Evolutionary conservation across 192 early-diverging fungal species (phyloP), one percentile per base, ranked within the genome.

Genomic region (Gamsiella multidivaricata): DNA sequence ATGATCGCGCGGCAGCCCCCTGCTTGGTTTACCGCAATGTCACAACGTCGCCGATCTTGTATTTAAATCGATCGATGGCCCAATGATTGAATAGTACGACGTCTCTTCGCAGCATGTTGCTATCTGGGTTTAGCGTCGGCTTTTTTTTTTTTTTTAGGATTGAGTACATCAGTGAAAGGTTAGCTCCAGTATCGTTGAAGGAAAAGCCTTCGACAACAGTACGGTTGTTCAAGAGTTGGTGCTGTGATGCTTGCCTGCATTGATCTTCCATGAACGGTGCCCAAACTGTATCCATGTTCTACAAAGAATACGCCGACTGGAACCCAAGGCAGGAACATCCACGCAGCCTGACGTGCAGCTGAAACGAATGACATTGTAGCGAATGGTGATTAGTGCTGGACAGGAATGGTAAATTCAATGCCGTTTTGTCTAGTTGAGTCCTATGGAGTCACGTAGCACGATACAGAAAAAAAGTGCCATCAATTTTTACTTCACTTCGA

Each of bases 121-220:
- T 83, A 74, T 94, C 90, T 17, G 92, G 92, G 50, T 94, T 94
- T 25, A 94, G 84, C 26, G 89, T 88, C 15, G 92, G 92, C 88
- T 88, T 33, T 25, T 8, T 12, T 39, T 32, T 22, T 34, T 56
- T 34, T 54, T 39, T 39, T 39, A 18, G 45, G 45, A 45, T 34
- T n/a, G n/a, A n/a, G n/a, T n/a, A 47, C 34, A 32, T 33, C 4
- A 12, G 8, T 23, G 22, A 57, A 0, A 34, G 18, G 22, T 8
- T 10, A 10, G 20, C 22, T 3, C 15, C 18, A 26, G 36, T 20
- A 6, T 17, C 9, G 22, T 17, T 17, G 23, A 33, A 57, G 37
- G n/a, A n/a, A n/a, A n/a, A n/a, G n/a, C n/a, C n/a, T n/a, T n/a
- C n/a, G n/a, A n/a, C n/a, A n/a, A n/a, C n/a, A n/a, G n/a, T n/a